Evolutionary conservation across 2,329 filamentous ascomycete species (phyloP).

Genomic region (Colletotrichum truncatum): DNA sequence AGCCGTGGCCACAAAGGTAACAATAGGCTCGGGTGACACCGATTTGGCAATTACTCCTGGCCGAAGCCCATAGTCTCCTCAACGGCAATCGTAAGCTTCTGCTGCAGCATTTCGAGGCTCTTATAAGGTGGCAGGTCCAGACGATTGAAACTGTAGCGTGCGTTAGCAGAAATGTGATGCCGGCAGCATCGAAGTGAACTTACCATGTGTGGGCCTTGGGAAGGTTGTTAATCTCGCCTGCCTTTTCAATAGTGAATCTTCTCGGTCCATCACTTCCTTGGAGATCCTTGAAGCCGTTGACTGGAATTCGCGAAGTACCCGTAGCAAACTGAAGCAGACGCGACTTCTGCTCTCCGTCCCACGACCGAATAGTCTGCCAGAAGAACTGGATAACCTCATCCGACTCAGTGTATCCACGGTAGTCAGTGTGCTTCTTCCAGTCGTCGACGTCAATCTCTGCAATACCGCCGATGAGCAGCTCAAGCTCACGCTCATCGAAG

Average conservation of each 20-base stretch:
- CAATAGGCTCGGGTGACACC: not conserved
- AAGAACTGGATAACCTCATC: slow-evolving; percentile 98
- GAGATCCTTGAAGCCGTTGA: slow-evolving; percentile 99
- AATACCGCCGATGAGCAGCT: slow-evolving; percentile 96
- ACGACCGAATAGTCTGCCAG: slow-evolving; percentile 96
- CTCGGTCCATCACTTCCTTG: slow-evolving; percentile 96
- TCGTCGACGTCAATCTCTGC: slow-evolving; percentile 99
- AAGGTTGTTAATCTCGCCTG: slow-evolving; percentile 87
- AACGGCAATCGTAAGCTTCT: slow-evolving; percentile 94
- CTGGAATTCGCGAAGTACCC: slow-evolving; percentile 95
- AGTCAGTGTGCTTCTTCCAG: slow-evolving; percentile 99
- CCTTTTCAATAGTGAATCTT: slow-evolving; percentile 98
- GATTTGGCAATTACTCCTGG: slow-evolving; percentile 76
- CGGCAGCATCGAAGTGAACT: slow-evolving; percentile 43
- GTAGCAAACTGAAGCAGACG: slow-evolving; percentile 96
- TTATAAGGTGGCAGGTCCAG: slow-evolving; percentile 96
- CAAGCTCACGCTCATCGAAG: slow-evolving; percentile 96
- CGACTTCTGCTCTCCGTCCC: slow-evolving; percentile 99
- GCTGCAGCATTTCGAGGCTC: slow-evolving; percentile 81
- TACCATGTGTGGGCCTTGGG: slow-evolving; percentile 99
- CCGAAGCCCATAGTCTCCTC: slow-evolving; percentile 99
- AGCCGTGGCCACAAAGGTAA: not conserved
- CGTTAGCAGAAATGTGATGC: slow-evolving; percentile 32
- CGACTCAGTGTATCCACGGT: slow-evolving; percentile 96
- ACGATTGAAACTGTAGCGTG: slow-evolving; percentile 84